Percentiles rank a stretch among this genome's conserved stretches.
Evolutionary conservation across 108 stramenopile genomes (phyloP).

Genomic region (Seminavis robusta): DNA sequence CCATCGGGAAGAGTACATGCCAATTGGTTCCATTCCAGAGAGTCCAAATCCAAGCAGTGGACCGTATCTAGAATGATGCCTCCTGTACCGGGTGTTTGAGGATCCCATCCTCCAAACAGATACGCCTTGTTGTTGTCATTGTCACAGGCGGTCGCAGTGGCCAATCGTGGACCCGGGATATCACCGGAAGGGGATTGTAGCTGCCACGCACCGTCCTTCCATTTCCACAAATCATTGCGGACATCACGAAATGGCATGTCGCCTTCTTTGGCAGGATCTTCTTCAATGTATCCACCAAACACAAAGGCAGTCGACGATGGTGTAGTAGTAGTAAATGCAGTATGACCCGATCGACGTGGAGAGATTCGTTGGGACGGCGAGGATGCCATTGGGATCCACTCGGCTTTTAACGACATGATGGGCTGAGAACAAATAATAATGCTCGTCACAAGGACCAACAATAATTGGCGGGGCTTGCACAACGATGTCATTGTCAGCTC

Average conservation of each 20-base stretch:
- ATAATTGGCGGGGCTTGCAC: too few relatives aligned
- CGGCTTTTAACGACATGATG: too few relatives aligned
- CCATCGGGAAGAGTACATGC: constrained; percentile 39
- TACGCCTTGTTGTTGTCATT: constrained; percentile 9
- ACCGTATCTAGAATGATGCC: constrained; percentile 60
- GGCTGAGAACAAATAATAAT: too few relatives aligned
- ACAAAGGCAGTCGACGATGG: constrained; percentile 12
- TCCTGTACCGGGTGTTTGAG: constrained; percentile 53
- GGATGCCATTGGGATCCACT: too few relatives aligned
- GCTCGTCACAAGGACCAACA: too few relatives aligned
- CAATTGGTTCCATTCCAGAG: constrained; percentile 8
- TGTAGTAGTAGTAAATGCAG: constrained; percentile 31
- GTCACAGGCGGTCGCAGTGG: constrained; percentile 31
- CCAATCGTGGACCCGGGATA: constrained; percentile 58
- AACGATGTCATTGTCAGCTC: too few relatives aligned
- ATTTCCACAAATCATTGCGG: constrained; percentile 70
- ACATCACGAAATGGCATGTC: constrained; percentile 29
- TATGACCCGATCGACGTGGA: constrained; percentile 66
- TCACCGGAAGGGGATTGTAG: constrained; percentile 23
- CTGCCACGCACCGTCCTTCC: constrained; percentile 21
- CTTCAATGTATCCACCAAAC: constrained; percentile 78
- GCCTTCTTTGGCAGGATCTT: constrained; percentile 12
- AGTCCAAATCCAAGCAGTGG: constrained; percentile 18
- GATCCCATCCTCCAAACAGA: constrained; percentile 75
- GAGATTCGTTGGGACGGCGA: not conserved